A percentile compares a stretch with the other conserved stretches of the same genome.
Evolutionary conservation across 2,329 filamentous ascomycete genomes (phyloP).

Genomic region (Aspergillus flavus): DNA sequence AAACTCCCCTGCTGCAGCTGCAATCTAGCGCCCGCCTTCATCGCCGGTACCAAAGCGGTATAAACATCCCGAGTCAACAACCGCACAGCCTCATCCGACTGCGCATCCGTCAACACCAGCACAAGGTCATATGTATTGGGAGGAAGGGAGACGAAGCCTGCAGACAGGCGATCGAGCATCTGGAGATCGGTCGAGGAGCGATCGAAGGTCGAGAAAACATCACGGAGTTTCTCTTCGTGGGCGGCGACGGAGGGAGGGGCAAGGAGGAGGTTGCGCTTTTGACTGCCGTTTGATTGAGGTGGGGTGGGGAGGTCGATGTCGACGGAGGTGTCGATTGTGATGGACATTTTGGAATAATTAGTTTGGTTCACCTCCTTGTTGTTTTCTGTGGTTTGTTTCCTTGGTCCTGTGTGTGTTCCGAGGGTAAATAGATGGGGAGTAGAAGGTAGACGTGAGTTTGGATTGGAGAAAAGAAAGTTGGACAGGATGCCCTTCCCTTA

Average conservation of each 20-base stretch:
- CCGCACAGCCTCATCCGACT: slow-evolving; percentile 58
- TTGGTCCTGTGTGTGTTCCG: background rate
- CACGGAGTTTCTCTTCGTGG: slow-evolving; percentile 75
- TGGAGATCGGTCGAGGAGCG: slow-evolving; percentile 82
- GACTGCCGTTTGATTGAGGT: background rate
- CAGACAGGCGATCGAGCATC: slow-evolving; percentile 92
- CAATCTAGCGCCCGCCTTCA: slow-evolving; percentile 25
- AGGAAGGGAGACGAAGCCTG: slow-evolving; percentile 78
- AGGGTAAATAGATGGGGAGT: background rate
- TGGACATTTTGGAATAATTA: background rate
- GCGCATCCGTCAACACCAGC: slow-evolving; percentile 73
- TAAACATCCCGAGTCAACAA: slow-evolving; percentile 71
- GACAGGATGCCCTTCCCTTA: background rate
- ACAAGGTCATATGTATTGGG: slow-evolving; percentile 78
- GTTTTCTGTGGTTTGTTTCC: no score
- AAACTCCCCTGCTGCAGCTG: slow-evolving; percentile 25
- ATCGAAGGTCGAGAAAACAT: slow-evolving; percentile 72
- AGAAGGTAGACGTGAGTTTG: background rate
- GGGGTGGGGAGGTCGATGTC: slow-evolving; percentile 37
- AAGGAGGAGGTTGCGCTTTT: slow-evolving; percentile 72
- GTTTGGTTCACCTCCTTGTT: background rate
- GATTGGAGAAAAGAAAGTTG: background rate
- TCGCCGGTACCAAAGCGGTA: slow-evolving; percentile 65
- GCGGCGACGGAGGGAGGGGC: slow-evolving; percentile 88
- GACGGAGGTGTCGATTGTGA: slow-evolving; percentile 10